Conservation (phyloP, 2,329 filamentous ascomycete genomes). For the Hypoxylon sp. region DNA sequence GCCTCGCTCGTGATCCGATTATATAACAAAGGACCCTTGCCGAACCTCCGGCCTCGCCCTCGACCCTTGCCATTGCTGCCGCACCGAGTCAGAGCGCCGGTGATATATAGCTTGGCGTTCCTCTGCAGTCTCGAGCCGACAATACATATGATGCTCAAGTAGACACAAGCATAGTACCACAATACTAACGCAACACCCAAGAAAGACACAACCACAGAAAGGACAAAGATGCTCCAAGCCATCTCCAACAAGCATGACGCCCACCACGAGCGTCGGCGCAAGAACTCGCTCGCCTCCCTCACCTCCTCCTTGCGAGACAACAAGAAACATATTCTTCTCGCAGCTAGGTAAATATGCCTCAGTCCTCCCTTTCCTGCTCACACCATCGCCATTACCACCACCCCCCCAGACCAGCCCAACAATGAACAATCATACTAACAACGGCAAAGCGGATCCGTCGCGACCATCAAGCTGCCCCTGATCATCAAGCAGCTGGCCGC, state of each 20-base stretch:
- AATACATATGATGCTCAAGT: not conserved
- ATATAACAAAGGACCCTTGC: conserved; percentile 22
- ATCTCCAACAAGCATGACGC: conserved; percentile 40
- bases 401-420: too few relatives aligned
- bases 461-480: conserved; percentile 81
- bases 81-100: not conserved
- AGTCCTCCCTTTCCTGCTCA: not conserved
- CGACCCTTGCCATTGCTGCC: conserved; percentile 20
- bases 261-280: conserved; percentile 36
- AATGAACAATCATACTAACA: too few relatives aligned
- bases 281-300: conserved; percentile 40
- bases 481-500: conserved; percentile 67
- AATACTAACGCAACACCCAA: not conserved
- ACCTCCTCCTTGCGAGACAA: conserved; percentile 53
- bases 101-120: conserved; percentile 20
- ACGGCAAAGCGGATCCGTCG: conserved; percentile 83
- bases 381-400: not conserved
- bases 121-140: not conserved
- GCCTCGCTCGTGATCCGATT: conserved; percentile 28
- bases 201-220: not conserved
- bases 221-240: conserved; percentile 37
- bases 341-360: conserved; percentile 53
- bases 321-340: conserved; percentile 69
- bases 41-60: conserved; percentile 24
- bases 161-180: not conserved